A percentile compares a stretch with the other conserved stretches of the same genome.
These are phyloP conservation scores for Aspergillus pseudoterreus DNA, from an alignment of 2,329 filamentous ascomycete genomes.

Conservation along the genomic window DNA sequence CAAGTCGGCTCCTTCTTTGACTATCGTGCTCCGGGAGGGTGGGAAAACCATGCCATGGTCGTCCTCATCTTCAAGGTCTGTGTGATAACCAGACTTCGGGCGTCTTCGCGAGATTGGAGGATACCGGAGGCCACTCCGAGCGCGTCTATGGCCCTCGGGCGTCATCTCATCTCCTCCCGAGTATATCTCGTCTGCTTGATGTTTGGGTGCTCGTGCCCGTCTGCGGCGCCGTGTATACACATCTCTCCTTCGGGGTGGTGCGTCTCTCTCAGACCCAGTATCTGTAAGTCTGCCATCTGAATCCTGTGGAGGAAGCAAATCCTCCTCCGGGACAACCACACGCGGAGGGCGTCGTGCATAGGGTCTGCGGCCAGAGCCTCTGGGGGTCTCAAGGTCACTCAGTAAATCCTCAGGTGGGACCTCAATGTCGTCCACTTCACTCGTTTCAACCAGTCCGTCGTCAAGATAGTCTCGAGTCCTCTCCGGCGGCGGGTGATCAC, in stretches of 20 bases:
- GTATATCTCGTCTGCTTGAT: slow-evolving; percentile 7
- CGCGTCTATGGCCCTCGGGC: slow-evolving; percentile 6
- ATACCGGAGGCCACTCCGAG: slow-evolving; percentile 5
- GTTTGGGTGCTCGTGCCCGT: slow-evolving; percentile 1
- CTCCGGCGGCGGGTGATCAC: slow-evolving; percentile 24
- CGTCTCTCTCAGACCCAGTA: slow-evolving; percentile 13
- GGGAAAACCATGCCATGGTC: slow-evolving; percentile 14
- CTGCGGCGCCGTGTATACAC: slow-evolving; percentile 6
- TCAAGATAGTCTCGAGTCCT: neutral
- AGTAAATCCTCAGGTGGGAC: slow-evolving; percentile 7
- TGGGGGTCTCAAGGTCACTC: slow-evolving; percentile 2
- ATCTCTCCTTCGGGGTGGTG: slow-evolving; percentile 2
- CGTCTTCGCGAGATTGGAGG: slow-evolving; percentile 6
- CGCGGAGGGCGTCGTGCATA: neutral
- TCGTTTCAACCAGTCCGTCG: neutral
- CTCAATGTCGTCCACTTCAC: slow-evolving; percentile 27
- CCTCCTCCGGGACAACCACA: slow-evolving; percentile 6
- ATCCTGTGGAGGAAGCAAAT: slow-evolving; percentile 9
- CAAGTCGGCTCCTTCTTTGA: neutral
- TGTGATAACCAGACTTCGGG: slow-evolving; percentile 12
- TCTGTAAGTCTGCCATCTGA: slow-evolving; percentile 4
- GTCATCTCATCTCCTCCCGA: slow-evolving; percentile 1
- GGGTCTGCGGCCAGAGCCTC: neutral
- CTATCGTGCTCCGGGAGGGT: slow-evolving; percentile 21
- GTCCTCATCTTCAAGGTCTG: slow-evolving; percentile 7